A percentile compares a stretch with the other conserved stretches of the same genome.
Conservation (phyloP, 2,329 filamentous ascomycete genomes). For the Fusarium devonianum region DNA sequence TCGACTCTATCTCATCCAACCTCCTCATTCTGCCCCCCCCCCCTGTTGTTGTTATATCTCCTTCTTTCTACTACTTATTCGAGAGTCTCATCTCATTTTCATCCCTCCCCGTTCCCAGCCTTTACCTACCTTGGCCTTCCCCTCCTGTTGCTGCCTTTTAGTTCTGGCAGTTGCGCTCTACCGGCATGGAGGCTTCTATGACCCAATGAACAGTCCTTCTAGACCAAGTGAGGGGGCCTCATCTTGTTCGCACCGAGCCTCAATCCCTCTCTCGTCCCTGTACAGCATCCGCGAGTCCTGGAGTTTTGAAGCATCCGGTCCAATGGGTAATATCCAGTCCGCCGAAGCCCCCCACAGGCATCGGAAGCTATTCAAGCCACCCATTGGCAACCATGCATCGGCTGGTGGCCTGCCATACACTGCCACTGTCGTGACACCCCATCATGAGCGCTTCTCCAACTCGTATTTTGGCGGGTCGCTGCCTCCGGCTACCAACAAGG, state of each 20-base stretch:
- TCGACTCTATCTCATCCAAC: conserved; percentile 40
- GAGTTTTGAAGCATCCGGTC: conserved; percentile 20
- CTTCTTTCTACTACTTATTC: conserved; percentile 11
- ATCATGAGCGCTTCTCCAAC: conserved; percentile 43
- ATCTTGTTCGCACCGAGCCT: conserved; percentile 24
- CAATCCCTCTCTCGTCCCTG: conserved; percentile 16
- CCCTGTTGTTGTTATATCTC: conserved; percentile 27
- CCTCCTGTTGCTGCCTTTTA: not conserved
- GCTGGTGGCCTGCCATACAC: conserved; percentile 53
- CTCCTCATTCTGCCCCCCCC: conserved; percentile 19
- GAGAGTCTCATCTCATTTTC: conserved; percentile 3
- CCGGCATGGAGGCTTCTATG: conserved; percentile 37
- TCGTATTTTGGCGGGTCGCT: conserved; percentile 44
- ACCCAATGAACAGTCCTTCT: conserved; percentile 34
- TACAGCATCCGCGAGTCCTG: conserved; percentile 19
- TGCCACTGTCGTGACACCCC: conserved; percentile 40
- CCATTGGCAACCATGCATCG: conserved; percentile 49
- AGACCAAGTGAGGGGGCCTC: conserved; percentile 36
- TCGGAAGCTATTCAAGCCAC: conserved; percentile 62
- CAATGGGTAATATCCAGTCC: conserved; percentile 62
- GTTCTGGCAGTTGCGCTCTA: conserved; percentile 10
- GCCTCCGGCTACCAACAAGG: conserved; percentile 27
- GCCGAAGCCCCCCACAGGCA: conserved; percentile 52
- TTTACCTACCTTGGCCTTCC: not conserved
- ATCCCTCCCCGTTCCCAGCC: not conserved